These are phyloP conservation scores for Selaginella moellendorffii DNA, from an alignment of 75 land plant species.

Conservation along the genomic window DNA sequence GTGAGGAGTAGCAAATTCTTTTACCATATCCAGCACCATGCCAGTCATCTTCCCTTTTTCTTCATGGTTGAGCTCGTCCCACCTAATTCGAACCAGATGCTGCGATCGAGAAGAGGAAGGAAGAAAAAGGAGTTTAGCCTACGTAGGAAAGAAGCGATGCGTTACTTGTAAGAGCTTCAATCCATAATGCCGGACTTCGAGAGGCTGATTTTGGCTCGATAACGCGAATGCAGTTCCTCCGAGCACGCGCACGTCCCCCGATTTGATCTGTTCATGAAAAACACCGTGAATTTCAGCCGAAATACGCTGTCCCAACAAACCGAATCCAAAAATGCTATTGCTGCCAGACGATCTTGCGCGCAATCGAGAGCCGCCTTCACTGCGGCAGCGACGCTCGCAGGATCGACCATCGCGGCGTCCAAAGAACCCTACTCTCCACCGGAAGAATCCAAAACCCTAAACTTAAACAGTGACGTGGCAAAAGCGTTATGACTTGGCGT, in stretches of 20 bases:
- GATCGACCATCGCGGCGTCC: neutral
- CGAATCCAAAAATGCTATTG: slow-evolving; percentile 44
- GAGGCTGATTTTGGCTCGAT: slow-evolving; percentile 53
- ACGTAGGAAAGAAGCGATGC: neutral
- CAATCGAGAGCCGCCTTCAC: slow-evolving; percentile 55
- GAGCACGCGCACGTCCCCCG: slow-evolving; percentile 62
- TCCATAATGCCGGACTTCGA: slow-evolving; percentile 82
- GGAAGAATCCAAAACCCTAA: neutral
- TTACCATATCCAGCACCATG: slow-evolving; percentile 39
- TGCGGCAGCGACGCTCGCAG: slow-evolving; percentile 36
- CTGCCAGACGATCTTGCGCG: slow-evolving; percentile 47
- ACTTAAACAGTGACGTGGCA: too few relatives aligned
- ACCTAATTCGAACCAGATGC: slow-evolving; percentile 84
- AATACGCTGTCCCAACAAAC: slow-evolving; percentile 18
- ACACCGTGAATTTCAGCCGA: too few relatives aligned
- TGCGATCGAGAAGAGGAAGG: slow-evolving; percentile 13
- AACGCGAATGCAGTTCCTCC: slow-evolving; percentile 52
- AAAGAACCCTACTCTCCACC: neutral
- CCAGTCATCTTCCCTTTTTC: slow-evolving; percentile 53
- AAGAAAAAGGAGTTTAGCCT: neutral
- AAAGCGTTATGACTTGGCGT: too few relatives aligned
- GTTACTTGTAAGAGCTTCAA: slow-evolving; percentile 80
- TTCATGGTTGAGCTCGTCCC: slow-evolving; percentile 55
- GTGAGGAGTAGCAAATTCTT: slow-evolving; percentile 48
- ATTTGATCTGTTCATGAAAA: slow-evolving; percentile 56